phyloP scores from a whole-genome alignment of 352 stramenopile species.

The Phytophthora lateralis region DNA sequence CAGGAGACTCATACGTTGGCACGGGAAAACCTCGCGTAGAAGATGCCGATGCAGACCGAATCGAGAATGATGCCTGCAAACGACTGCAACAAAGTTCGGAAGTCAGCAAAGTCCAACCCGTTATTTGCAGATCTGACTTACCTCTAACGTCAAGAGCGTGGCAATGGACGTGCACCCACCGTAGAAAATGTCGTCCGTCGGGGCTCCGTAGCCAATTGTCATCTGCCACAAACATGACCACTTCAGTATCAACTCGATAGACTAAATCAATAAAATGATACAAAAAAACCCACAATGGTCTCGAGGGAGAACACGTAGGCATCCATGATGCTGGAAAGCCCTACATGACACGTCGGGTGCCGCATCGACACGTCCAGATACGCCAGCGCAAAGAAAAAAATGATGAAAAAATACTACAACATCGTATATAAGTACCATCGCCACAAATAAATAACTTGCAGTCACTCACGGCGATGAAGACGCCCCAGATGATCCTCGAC shows the following conservation, averaged over 20 bases:
- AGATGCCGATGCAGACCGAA: conserved; percentile 89
- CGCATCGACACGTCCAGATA: conserved; percentile 75
- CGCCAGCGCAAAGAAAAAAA: conserved; percentile 79
- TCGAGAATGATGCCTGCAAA: conserved; percentile 88
- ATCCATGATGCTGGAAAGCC: conserved; percentile 75
- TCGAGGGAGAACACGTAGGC: conserved; percentile 89
- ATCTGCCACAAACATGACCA: conserved; percentile 46
- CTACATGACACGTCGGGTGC: conserved; percentile 72
- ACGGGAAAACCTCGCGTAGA: conserved; percentile 82
- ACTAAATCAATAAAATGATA: background rate
- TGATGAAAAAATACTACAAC: conserved; percentile 77
- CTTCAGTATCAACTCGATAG: background rate
- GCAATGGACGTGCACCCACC: conserved; percentile 83
- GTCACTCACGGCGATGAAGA: conserved; percentile 69
- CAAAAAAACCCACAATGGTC: conserved; percentile 71
- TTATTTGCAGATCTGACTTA: conserved; percentile 15
- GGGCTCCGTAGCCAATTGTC: conserved; percentile 88
- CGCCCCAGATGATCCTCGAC: conserved; percentile 76
- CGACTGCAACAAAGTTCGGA: conserved; percentile 45
- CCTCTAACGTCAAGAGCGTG: conserved; percentile 77
- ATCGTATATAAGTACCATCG: background rate
- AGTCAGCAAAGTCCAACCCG: conserved; percentile 1
- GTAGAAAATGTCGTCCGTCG: conserved; percentile 91
- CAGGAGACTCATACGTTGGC: conserved; percentile 55
- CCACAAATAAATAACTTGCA: background rate